Evolutionary conservation across 129 eudicot species (phyloP).

Genomic region (Escallonia herrerae): DNA sequence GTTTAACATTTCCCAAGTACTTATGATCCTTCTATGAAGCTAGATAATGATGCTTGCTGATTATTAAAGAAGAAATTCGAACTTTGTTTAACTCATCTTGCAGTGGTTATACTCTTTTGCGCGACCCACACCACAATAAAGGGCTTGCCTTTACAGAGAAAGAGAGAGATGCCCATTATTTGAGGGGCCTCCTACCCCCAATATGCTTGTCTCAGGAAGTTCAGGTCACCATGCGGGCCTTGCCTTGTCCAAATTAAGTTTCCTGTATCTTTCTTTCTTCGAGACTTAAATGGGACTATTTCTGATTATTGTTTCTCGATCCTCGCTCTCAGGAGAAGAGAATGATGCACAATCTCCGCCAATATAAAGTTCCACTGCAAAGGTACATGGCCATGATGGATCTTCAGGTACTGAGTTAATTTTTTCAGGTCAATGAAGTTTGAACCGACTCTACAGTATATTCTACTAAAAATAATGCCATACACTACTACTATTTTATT

Average conservation of each 20-base stretch:
- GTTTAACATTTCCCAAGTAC: no score
- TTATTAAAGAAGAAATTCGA: not conserved
- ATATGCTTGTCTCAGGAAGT: conserved; percentile 52
- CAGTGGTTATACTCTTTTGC: conserved; percentile 63
- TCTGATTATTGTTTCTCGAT: conserved; percentile 12
- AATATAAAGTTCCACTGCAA: conserved; percentile 77
- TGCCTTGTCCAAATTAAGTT: conserved; percentile 26
- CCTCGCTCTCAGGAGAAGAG: conserved; percentile 54
- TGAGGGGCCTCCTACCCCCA: conserved; percentile 85
- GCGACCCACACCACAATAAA: conserved; percentile 84
- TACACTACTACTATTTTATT: no score
- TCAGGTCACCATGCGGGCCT: conserved; percentile 68
- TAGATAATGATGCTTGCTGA: no score
- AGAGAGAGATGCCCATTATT: conserved; percentile 77
- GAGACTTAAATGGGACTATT: no score
- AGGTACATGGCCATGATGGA: conserved; percentile 88
- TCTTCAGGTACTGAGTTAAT: conserved; percentile 53
- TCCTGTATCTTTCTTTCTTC: not conserved
- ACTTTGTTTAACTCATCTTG: conserved; percentile 1
- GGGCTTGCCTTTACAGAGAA: conserved; percentile 73
- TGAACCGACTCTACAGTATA: no score
- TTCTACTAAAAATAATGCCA: no score
- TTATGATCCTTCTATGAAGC: not conserved
- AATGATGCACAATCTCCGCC: conserved; percentile 55
- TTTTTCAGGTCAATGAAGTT: not conserved